Base-by-base conservation (phyloP, 1,139 yeast species). In the Arxiozyma slooffiae region DNA sequence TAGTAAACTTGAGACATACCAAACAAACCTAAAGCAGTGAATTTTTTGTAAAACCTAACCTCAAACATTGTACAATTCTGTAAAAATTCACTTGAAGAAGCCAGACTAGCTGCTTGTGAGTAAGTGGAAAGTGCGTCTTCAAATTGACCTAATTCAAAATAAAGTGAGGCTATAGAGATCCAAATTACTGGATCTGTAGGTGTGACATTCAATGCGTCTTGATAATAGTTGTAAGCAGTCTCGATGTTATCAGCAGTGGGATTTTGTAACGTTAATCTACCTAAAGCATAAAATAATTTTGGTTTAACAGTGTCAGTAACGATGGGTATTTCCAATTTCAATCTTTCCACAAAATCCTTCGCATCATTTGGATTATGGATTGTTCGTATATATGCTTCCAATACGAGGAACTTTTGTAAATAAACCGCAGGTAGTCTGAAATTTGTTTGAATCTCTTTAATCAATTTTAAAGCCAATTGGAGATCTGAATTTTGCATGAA, bases 81-180 rank as follows among this genome's bases (percentile, higher is more conserved):
- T 7, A 42, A 24, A 37, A 43, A 48, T 34, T 50, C 52, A 36
- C 43, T 49, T 8, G 52, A 50, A 21, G 55, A 23, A 11, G 59
- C 53, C 14, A 59, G 23, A 26, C 55, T 52, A 6, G 60, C 53
- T 1, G 85, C 85, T 62, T 81, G 85, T 1, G 83, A 77, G 61
- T 79, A 82, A 2, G 86, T 86, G 7, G 83, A 81, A 48, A 81
- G 67, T 0, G 87, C 81, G 59, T 81, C 87, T 4, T 81, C 77
- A 26, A 81, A 64, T 63, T 81, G 87, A 49, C 77, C 77, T 58
- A 80, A 68, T 55, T 75, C 76, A 52, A 81, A 65, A 60, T 81
- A 81, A 48, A 82, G 67, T 26, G 78, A 74, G 1, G 86, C 88
- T 23, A 81, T 80, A 0, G 83, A 80, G 41, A 82, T 65, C 88